Evolutionary conservation across 2,329 filamentous ascomycete genomes (phyloP).

Genomic region (Mycosphaerelloides madeirae): DNA sequence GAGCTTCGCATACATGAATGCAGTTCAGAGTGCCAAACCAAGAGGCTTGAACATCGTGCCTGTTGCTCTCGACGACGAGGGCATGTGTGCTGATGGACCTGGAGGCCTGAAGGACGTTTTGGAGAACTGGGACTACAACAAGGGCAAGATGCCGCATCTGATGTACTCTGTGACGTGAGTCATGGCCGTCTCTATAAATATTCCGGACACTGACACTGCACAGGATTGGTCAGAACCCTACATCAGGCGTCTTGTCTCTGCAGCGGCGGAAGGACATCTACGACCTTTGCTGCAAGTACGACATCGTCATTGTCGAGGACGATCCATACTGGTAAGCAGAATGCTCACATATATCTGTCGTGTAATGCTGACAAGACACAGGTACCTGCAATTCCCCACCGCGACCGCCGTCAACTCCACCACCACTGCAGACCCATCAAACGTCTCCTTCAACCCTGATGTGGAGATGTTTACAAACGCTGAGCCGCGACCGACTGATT

Average conservation of each 20-base stretch:
- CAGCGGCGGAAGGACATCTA: conserved; percentile 75
- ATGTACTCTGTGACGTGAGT: conserved; percentile 87
- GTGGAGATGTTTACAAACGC: conserved; percentile 39
- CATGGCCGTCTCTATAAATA: background rate
- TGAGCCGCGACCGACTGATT: conserved; percentile 44
- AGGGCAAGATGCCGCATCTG: conserved; percentile 72
- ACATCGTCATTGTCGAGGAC: conserved; percentile 88
- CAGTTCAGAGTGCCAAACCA: conserved; percentile 62
- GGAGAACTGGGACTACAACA: conserved; percentile 71
- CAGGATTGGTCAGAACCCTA: conserved; percentile 87
- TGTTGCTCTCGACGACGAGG: conserved; percentile 71
- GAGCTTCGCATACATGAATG: conserved; percentile 74
- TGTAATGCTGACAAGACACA: too few relatives aligned
- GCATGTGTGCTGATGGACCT: conserved; percentile 69
- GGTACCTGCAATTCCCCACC: conserved; percentile 78
- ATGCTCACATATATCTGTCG: too few relatives aligned
- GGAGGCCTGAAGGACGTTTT: conserved; percentile 74
- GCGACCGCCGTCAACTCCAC: conserved; percentile 45
- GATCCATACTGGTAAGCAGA: conserved; percentile 73
- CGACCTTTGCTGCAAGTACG: conserved; percentile 72
- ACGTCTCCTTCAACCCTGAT: conserved; percentile 28
- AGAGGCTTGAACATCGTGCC: conserved; percentile 68
- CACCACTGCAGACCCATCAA: conserved; percentile 24
- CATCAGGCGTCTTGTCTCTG: conserved; percentile 68
- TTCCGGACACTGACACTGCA: conserved; percentile 7